A percentile compares a stretch with the other conserved stretches of the same genome.
Conservation (phyloP, 2,329 filamentous ascomycete genomes). For the Colletotrichum somersetense region DNA sequence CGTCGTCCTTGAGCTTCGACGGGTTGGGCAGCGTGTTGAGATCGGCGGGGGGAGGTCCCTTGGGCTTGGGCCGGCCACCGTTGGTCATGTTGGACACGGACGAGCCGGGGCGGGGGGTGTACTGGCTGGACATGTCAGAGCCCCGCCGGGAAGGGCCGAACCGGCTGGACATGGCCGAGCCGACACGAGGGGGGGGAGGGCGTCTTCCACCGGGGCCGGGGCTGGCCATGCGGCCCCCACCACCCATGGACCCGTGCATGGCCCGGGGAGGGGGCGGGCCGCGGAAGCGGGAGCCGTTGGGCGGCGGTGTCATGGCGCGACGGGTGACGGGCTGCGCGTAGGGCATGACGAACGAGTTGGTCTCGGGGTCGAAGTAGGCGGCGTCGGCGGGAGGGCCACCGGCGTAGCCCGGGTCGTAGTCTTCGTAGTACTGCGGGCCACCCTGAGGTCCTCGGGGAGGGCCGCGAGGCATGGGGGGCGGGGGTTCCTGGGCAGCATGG, state of each 20-base stretch:
- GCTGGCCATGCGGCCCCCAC: constrained; percentile 56
- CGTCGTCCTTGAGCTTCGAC: constrained; percentile 84
- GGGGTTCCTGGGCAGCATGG: constrained; percentile 53
- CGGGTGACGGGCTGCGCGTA: constrained; percentile 88
- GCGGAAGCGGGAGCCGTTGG: constrained; percentile 64
- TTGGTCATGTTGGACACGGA: constrained; percentile 68
- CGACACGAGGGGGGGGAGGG: constrained; percentile 64
- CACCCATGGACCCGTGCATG: constrained; percentile 60
- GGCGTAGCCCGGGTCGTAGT: constrained; percentile 78
- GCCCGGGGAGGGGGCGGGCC: constrained; percentile 56
- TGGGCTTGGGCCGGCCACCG: constrained; percentile 53
- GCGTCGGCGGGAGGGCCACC: constrained; percentile 59
- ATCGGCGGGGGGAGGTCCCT: constrained; percentile 76
- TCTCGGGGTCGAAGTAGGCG: constrained; percentile 74
- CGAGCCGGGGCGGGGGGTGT: constrained; percentile 71
- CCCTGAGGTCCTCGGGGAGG: constrained; percentile 40
- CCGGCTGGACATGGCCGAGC: constrained; percentile 49
- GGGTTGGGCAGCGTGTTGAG: constrained; percentile 87
- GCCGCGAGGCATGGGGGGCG: constrained; percentile 28
- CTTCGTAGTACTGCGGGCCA: constrained; percentile 74
- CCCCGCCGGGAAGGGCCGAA: constrained; percentile 50
- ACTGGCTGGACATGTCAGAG: constrained; percentile 50
- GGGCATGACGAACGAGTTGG: constrained; percentile 80
- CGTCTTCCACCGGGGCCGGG: constrained; percentile 58
- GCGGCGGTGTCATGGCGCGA: constrained; percentile 96